A percentile compares a stretch with the other conserved stretches of the same genome.
phyloP scores from a whole-genome alignment of 345 rosid genomes.

The Limnanthes douglasii region DNA sequence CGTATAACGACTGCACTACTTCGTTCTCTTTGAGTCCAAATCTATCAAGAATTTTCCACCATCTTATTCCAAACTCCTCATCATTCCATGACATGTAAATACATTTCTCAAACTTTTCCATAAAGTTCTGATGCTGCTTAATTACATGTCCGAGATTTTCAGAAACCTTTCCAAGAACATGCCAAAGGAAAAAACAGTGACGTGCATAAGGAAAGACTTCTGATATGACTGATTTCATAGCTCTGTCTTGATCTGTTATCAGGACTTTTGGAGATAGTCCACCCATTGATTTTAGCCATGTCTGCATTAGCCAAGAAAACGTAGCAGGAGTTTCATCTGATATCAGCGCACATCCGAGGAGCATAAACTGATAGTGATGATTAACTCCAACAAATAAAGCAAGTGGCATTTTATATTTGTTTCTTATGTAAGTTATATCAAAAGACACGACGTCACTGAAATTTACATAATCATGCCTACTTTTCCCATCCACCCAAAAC shows the following conservation, averaged over 20 bases:
- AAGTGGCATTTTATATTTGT: slow-evolving; percentile 57
- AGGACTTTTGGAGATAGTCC: slow-evolving; percentile 46
- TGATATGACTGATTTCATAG: slow-evolving; percentile 23
- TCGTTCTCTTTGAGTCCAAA: slow-evolving; percentile 45
- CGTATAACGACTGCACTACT: slow-evolving; percentile 36
- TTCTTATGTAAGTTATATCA: slow-evolving; percentile 36
- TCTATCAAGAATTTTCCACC: slow-evolving; percentile 44
- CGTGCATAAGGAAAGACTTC: slow-evolving; percentile 31
- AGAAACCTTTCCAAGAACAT: slow-evolving; percentile 32
- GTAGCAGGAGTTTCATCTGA: slow-evolving; percentile 43
- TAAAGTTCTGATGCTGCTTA: slow-evolving; percentile 32
- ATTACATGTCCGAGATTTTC: slow-evolving; percentile 39
- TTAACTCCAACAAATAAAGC: slow-evolving; percentile 49
- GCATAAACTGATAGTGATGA: slow-evolving; percentile 47
- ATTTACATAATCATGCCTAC: slow-evolving; percentile 39
- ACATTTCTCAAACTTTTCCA: slow-evolving; percentile 46
- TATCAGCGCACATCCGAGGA: slow-evolving; percentile 54
- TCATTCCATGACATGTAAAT: slow-evolving; percentile 51
- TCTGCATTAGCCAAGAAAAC: slow-evolving; percentile 47
- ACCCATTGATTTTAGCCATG: slow-evolving; percentile 56
- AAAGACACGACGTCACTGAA: slow-evolving; percentile 52
- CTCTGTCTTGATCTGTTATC: slow-evolving; percentile 36
- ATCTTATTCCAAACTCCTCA: slow-evolving; percentile 36
- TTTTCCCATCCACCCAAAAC: slow-evolving; percentile 57
- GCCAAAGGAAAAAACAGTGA: slow-evolving; percentile 49